phyloP scores from a whole-genome alignment of 2,329 filamentous ascomycete genomes.

The Dendryphion nanum region DNA sequence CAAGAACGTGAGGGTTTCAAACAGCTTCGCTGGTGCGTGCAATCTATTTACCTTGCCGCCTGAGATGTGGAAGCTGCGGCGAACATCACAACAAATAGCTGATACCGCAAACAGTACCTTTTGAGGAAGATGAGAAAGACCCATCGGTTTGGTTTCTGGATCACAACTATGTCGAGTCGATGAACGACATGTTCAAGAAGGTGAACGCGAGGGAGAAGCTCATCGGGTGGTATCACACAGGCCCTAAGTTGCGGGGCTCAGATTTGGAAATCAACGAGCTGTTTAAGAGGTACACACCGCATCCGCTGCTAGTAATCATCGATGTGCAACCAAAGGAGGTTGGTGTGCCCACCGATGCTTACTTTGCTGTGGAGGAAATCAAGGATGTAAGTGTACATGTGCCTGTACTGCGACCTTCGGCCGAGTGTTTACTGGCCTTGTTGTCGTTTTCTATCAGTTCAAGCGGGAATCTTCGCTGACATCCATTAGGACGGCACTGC shows the following conservation, averaged over 20 bases:
- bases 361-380: constrained; percentile 99
- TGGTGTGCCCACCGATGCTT: constrained; percentile 95
- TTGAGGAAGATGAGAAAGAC: constrained; percentile 98
- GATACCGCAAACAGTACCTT: constrained; percentile 66
- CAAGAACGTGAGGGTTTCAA: constrained; percentile 93
- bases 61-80: too few species aligned
- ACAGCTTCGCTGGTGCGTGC: constrained; percentile 89
- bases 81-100: too few species aligned
- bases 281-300: constrained; percentile 98
- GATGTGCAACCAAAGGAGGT: constrained; percentile 98
- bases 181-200: constrained; percentile 99
- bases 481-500: constrained; percentile 96
- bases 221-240: constrained; percentile 99
- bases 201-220: constrained; percentile 98
- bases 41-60: too few species aligned
- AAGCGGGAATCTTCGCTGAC: too few species aligned
- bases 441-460: too few species aligned
- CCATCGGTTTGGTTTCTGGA: constrained; percentile 98
- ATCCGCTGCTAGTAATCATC: constrained; percentile 94
- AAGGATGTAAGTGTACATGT: constrained; percentile 91
- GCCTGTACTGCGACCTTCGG: too few species aligned
- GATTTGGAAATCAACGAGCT: constrained; percentile 99
- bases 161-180: constrained; percentile 98
- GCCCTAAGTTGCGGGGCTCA: constrained; percentile 92
- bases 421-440: too few species aligned